Percentiles rank a stretch among this genome's conserved stretches.
phyloP scores from a whole-genome alignment of 208 protist species.

The Crithidia acanthocephali region DNA sequence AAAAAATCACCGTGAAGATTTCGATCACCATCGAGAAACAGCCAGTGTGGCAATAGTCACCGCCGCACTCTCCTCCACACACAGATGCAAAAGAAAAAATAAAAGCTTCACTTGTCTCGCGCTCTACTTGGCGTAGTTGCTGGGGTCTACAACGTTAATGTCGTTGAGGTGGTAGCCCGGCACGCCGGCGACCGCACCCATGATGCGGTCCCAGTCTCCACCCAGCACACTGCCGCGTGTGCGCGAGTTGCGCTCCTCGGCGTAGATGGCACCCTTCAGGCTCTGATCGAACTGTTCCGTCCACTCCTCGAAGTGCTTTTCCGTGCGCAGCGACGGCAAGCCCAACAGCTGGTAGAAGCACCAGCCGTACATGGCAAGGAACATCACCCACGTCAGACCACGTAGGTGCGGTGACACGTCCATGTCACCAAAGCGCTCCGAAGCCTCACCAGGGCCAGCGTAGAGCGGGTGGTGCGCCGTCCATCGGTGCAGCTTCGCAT shows the following conservation, averaged over 20 bases:
- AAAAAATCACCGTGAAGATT: background rate
- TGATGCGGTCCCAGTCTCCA: constrained; percentile 82
- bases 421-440: constrained; percentile 88
- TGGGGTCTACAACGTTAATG: constrained; percentile 35
- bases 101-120: constrained; percentile 2
- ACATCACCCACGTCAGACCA: constrained; percentile 40
- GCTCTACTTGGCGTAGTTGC: constrained; percentile 32
- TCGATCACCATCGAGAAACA: too few relatives aligned
- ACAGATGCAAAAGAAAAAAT: background rate
- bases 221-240: constrained; percentile 55
- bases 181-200: constrained; percentile 48
- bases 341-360: constrained; percentile 61
- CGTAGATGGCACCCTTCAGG: constrained; percentile 70
- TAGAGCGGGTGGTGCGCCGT: constrained; percentile 84
- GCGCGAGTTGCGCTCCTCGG: constrained; percentile 85
- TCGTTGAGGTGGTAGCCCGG: constrained; percentile 70
- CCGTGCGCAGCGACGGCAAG: constrained; percentile 40
- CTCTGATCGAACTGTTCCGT: constrained; percentile 63
- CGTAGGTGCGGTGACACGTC: constrained; percentile 79
- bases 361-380: constrained; percentile 42
- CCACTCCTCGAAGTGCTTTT: constrained; percentile 80
- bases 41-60: too few relatives aligned
- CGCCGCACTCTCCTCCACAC: background rate
- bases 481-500: constrained; percentile 91
- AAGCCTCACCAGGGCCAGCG: constrained; percentile 76